These are phyloP conservation scores for Myxozyma monticola DNA, from an alignment of 805 yeast species.

Conservation along the genomic window DNA sequence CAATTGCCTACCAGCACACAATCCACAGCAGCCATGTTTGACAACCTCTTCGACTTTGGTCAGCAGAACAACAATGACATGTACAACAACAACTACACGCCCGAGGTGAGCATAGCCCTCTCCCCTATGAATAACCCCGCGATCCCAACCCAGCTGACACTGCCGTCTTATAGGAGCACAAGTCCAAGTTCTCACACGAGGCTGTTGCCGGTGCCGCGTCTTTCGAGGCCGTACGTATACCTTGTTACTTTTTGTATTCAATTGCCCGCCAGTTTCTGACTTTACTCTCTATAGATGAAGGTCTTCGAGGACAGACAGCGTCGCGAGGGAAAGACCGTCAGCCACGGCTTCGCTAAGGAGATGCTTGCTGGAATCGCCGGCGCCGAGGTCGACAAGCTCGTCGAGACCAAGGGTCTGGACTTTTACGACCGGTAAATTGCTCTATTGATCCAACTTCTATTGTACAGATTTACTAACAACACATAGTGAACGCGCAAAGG, in stretches of 20 bases:
- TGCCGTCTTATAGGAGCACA: constrained; percentile 25
- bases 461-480: not conserved
- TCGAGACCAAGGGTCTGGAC: constrained; percentile 37
- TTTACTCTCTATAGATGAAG: constrained; percentile 22
- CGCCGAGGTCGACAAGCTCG: constrained; percentile 38
- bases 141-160: not conserved
- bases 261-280: too few relatives aligned
- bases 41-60: constrained; percentile 16
- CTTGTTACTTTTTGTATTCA: not conserved
- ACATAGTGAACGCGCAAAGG: constrained; percentile 30
- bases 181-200: constrained; percentile 36
- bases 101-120: constrained; percentile 3
- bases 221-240: constrained; percentile 31
- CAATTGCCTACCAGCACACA: too few relatives aligned
- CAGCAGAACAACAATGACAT: constrained; percentile 16
- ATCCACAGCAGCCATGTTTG: too few relatives aligned
- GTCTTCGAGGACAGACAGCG: constrained; percentile 37
- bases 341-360: constrained; percentile 37
- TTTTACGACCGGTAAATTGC: constrained; percentile 30
- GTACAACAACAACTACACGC: constrained; percentile 18
- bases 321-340: constrained; percentile 36
- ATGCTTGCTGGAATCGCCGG: constrained; percentile 35
- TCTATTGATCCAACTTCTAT: not conserved
- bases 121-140: not conserved
- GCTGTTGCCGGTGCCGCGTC: constrained; percentile 38